Conservation (phyloP, 2,329 filamentous ascomycete genomes). For the Calonectria pseudoturangicola region DNA sequence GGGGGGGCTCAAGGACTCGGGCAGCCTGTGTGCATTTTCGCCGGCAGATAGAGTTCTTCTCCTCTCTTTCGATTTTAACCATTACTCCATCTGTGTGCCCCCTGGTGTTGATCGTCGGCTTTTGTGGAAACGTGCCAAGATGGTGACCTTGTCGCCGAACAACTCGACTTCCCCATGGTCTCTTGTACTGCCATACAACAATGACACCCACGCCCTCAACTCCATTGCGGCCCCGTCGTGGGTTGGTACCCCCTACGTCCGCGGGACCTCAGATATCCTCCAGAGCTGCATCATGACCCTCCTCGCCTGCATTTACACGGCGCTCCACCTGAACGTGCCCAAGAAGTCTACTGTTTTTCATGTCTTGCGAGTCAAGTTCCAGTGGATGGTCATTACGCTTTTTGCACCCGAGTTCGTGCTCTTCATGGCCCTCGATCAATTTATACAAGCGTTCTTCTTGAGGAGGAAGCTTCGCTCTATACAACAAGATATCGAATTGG, state of each 20-base stretch:
- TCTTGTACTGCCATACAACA: background rate
- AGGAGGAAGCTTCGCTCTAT: background rate
- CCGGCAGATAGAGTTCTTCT: background rate
- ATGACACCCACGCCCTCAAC: slow-evolving; percentile 2
- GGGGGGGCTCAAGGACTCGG: too few relatives aligned
- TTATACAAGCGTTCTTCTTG: background rate
- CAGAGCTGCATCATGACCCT: slow-evolving; percentile 60
- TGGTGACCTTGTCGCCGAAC: background rate
- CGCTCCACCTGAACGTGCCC: slow-evolving; percentile 62
- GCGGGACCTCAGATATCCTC: slow-evolving; percentile 58
- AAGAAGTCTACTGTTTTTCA: slow-evolving; percentile 21
- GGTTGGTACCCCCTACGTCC: slow-evolving; percentile 45
- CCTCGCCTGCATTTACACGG: slow-evolving; percentile 60
- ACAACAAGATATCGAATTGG: background rate
- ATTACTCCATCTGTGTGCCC: background rate
- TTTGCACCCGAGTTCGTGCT: slow-evolving; percentile 59
- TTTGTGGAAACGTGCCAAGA: background rate
- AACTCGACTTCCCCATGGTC: slow-evolving; percentile 1
- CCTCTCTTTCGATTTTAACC: background rate
- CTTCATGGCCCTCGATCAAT: slow-evolving; percentile 37
- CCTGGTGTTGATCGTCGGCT: background rate
- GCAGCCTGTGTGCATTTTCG: background rate
- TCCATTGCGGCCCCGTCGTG: slow-evolving; percentile 23
- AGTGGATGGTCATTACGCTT: slow-evolving; percentile 57
- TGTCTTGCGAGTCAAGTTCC: slow-evolving; percentile 45